Evolutionary conservation across 2,329 filamentous ascomycete genomes (phyloP).

Genomic region (Zasmidium citrigriseum): DNA sequence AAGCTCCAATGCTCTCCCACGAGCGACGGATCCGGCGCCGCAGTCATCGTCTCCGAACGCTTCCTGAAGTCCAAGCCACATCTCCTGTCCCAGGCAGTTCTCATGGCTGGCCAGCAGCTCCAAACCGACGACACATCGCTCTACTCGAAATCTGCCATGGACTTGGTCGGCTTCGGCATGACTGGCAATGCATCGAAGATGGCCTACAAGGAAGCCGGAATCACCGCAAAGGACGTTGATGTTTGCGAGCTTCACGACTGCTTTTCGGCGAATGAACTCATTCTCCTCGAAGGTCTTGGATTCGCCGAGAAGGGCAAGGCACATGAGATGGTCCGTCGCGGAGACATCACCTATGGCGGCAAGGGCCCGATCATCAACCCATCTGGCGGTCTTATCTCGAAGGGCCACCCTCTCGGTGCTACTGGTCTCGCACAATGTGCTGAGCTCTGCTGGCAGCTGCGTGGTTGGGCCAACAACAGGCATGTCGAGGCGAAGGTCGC

Average conservation of each 20-base stretch:
- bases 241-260: conserved; percentile 95
- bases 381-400: conserved; percentile 82
- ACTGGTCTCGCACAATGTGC: conserved; percentile 93
- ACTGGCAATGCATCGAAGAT: conserved; percentile 66
- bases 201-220: conserved; percentile 72
- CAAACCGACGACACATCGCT: conserved; percentile 79
- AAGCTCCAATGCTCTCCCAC: conserved; percentile 99
- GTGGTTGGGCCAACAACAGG: conserved; percentile 90
- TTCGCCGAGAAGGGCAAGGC: conserved; percentile 77
- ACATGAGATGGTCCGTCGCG: conserved; percentile 82
- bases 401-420: conserved; percentile 91
- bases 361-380: conserved; percentile 82
- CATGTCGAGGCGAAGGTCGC: conserved; percentile 67
- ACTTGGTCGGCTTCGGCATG: conserved; percentile 89
- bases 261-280: conserved; percentile 94
- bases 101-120: conserved; percentile 84
- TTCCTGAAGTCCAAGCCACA: conserved; percentile 85
- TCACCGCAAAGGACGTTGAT: conserved; percentile 66
- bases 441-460: conserved; percentile 93
- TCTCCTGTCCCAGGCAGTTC: conserved; percentile 76
- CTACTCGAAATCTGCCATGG: conserved; percentile 79
- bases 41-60: conserved; percentile 81
- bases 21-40: conserved; percentile 86
- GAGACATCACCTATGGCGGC: conserved; percentile 89
- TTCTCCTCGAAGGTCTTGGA: conserved; percentile 82